Conservation (phyloP, 768 basidiomycete species). For the Phanerochaete carnosa region DNA sequence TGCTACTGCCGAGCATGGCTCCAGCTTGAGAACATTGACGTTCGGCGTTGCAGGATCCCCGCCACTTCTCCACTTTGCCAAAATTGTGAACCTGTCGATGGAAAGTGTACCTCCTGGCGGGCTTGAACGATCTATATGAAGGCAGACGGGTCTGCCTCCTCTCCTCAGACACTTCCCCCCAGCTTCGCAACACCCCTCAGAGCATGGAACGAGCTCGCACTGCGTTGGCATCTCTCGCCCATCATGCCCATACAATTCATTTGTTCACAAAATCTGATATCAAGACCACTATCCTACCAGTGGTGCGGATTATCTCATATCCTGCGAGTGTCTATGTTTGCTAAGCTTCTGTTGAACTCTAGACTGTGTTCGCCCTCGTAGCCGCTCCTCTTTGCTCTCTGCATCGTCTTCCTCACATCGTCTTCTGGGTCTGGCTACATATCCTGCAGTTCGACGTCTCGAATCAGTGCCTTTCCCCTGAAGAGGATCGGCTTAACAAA, state of each 20-base stretch:
- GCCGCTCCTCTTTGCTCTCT: conserved; percentile 10
- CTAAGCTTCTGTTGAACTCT: background rate
- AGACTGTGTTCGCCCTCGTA: conserved; percentile 16
- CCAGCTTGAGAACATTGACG: too few species aligned
- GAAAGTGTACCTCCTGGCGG: background rate
- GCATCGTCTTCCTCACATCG: conserved; percentile 7
- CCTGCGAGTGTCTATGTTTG: background rate
- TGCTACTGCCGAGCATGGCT: too few species aligned
- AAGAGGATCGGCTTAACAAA: conserved; percentile 26
- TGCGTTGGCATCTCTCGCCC: background rate
- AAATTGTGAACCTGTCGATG: too few species aligned
- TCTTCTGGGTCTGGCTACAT: conserved; percentile 21
- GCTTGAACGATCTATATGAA: background rate
- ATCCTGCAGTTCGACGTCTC: conserved; percentile 27
- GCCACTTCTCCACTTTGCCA: background rate
- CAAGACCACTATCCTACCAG: conserved; percentile 43
- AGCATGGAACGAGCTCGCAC: background rate
- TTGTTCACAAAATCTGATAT: conserved; percentile 47
- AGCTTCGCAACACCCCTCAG: background rate
- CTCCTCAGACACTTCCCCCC: background rate
- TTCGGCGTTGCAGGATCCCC: background rate
- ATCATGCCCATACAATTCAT: conserved; percentile 17
- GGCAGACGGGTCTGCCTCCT: background rate
- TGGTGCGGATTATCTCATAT: conserved; percentile 29
- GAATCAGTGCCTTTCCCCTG: conserved; percentile 21